Conservation (phyloP, 1,284 basidiomycete species). For the Microbotryomycetes sp. region DNA sequence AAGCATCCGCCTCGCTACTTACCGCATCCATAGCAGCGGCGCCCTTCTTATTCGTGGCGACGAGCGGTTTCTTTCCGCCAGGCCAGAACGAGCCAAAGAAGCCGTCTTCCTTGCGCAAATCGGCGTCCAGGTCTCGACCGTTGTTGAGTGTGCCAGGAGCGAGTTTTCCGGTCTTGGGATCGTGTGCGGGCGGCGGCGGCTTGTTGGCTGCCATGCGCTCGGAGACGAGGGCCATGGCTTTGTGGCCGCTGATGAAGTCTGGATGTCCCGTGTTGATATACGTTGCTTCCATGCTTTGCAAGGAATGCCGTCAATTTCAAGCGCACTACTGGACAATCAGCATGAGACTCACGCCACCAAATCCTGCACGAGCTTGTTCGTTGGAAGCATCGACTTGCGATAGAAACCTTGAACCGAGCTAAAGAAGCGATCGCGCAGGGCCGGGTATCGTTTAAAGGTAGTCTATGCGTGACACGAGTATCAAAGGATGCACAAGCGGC, state of each 20-base stretch:
- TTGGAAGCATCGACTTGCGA: constrained; percentile 86
- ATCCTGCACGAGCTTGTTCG: constrained; percentile 87
- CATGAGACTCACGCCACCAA: constrained; percentile 63
- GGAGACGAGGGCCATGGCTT: constrained; percentile 83
- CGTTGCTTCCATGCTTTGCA: constrained; percentile 82
- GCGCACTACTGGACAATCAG: background rate
- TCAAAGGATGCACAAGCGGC: no score
- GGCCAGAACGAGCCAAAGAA: constrained; percentile 96
- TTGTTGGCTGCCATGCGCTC: constrained; percentile 73
- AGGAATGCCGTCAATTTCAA: constrained; percentile 3
- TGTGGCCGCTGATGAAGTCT: constrained; percentile 94
- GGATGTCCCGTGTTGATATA: constrained; percentile 99
- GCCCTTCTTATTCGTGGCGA: constrained; percentile 62
- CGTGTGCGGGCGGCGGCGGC: constrained; percentile 48
- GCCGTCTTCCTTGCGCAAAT: constrained; percentile 74
- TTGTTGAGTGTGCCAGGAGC: constrained; percentile 67
- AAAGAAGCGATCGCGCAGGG: constrained; percentile 89
- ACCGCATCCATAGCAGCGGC: constrained; percentile 72
- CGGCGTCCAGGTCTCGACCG: constrained; percentile 86
- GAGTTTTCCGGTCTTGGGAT: constrained; percentile 63
- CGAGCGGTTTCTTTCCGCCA: constrained; percentile 48
- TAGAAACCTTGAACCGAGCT: constrained; percentile 90
- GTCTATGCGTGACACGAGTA: constrained; percentile 49
- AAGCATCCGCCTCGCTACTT: no score
- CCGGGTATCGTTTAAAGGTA: constrained; percentile 91